A percentile compares a stretch with the other conserved stretches of the same genome.
Evolutionary conservation across 805 yeast species (phyloP).

Genomic region (Metschnikowia lunata): DNA sequence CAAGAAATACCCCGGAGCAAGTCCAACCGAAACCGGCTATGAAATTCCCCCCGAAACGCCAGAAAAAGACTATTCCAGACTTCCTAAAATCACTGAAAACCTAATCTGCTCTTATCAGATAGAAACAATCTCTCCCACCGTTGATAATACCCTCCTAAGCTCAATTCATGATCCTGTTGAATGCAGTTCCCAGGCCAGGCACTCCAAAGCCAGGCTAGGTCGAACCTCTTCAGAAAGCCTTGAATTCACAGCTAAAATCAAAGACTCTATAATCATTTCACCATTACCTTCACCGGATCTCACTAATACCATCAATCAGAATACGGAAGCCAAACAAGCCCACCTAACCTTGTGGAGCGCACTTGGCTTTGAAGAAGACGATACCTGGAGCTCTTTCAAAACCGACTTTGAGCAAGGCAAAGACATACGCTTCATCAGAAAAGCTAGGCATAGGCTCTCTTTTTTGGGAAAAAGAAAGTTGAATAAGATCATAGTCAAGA

Average conservation of each 20-base stretch:
- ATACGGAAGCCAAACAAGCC: neutral
- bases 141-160: neutral
- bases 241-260: neutral
- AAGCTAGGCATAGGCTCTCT: neutral
- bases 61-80: neutral
- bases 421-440: neutral
- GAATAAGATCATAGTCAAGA: neutral
- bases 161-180: neutral
- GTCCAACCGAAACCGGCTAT: neutral
- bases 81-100: too few species aligned
- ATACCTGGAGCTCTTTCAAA: neutral
- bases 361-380: neutral
- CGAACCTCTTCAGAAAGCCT: neutral
- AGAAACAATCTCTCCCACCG: neutral
- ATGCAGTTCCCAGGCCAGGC: neutral
- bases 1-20: neutral
- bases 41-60: neutral
- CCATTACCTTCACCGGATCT: neutral
- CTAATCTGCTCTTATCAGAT: too few species aligned
- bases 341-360: neutral
- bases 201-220: neutral
- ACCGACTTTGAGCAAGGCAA: neutral
- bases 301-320: neutral
- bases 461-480: neutral
- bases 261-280: neutral